Conservation (phyloP, 1,139 yeast species). For the Spathaspora sp. region DNA sequence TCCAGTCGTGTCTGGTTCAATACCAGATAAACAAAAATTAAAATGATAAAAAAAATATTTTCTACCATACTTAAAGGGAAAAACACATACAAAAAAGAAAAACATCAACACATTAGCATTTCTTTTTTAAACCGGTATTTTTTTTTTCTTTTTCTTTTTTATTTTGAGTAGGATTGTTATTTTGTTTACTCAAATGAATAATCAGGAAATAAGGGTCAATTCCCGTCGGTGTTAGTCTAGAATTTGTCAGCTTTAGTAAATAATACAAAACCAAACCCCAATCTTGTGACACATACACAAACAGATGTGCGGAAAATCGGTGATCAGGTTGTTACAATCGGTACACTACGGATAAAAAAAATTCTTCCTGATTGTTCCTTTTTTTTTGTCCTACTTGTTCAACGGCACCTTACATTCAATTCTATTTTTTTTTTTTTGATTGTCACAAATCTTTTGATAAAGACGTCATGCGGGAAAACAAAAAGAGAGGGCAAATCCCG, state of each 20-base stretch:
- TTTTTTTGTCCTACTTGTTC: neutral
- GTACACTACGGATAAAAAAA: no score
- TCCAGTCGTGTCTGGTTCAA: neutral
- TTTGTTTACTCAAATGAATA: neutral
- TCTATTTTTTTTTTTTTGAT: neutral
- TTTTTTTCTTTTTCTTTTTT: neutral
- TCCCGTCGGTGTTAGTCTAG: neutral
- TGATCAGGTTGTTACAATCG: no score
- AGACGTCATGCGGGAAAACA: neutral
- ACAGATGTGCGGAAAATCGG: no score
- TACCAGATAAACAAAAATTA: neutral
- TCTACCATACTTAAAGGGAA: neutral
- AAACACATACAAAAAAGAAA: neutral
- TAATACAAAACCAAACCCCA: no score
- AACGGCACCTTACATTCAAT: neutral
- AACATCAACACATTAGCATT: slow-evolving; percentile 1
- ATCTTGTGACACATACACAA: no score
- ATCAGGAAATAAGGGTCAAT: neutral
- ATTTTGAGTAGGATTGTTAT: no score
- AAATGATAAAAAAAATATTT: neutral
- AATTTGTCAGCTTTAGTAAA: neutral
- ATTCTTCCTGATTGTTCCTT: neutral
- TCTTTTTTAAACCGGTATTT: neutral
- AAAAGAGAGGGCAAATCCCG: no score
- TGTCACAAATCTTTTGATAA: neutral